Percentiles rank a stretch among this genome's conserved stretches.
Evolutionary conservation across 257 asterid genomes (phyloP).

Genomic region (Solanum lycopersicoides): DNA sequence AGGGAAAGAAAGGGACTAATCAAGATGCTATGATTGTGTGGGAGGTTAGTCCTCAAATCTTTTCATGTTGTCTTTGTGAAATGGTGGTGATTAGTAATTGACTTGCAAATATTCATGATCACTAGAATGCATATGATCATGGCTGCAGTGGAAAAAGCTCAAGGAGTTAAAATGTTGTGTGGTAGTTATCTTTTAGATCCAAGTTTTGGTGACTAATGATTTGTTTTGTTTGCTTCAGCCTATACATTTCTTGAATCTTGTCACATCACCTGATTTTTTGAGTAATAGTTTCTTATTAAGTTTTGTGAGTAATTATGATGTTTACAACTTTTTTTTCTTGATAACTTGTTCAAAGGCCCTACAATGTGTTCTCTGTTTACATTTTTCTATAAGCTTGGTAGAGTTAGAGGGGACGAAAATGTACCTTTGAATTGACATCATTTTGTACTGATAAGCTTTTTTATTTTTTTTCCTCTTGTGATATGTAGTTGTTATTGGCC

Average conservation of each 20-base stretch:
- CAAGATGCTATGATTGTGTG: slow-evolving; percentile 87
- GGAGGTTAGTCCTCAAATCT: slow-evolving; percentile 48
- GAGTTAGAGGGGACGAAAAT: neutral
- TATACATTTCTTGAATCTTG: neutral
- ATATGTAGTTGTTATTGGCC: neutral
- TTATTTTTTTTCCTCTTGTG: neutral
- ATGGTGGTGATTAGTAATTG: neutral
- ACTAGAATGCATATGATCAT: neutral
- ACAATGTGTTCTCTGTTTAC: neutral
- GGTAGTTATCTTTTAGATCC: neutral
- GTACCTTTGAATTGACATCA: neutral
- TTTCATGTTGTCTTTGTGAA: neutral
- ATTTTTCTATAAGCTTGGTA: neutral
- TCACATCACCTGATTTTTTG: neutral
- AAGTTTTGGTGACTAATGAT: neutral
- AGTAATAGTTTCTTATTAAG: neutral
- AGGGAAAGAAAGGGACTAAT: slow-evolving; percentile 75
- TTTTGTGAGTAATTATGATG: neutral
- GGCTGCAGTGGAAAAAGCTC: neutral
- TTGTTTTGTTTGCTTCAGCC: neutral
- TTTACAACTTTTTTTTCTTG: neutral
- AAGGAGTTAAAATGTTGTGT: neutral
- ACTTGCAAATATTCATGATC: neutral
- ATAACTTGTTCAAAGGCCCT: neutral
- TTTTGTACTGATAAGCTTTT: neutral